phyloP scores from a whole-genome alignment of 306 rosid genomes.

The Gynostemma pentaphyllum region DNA sequence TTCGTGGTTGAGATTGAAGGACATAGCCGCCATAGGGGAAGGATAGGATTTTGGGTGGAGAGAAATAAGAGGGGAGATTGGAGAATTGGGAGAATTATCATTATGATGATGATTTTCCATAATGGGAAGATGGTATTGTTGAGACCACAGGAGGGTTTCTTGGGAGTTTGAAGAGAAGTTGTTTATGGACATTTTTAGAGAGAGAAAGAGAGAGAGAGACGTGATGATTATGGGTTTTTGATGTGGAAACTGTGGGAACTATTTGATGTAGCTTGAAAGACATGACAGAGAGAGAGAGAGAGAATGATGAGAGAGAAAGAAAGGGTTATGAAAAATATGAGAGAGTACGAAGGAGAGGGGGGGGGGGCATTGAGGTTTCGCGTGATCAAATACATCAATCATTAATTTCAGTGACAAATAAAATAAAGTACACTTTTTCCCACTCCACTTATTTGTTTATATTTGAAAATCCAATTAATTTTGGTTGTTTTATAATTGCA shows the following conservation, averaged over 20 bases:
- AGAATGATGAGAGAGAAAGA: too few species aligned
- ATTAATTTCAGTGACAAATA: constrained; percentile 27
- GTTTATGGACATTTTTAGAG: constrained; percentile 35
- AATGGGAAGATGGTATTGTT: constrained; percentile 13
- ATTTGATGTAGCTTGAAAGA: constrained; percentile 32
- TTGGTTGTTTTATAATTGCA: too few species aligned
- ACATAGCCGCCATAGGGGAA: constrained; percentile 2
- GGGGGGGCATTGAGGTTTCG: constrained; percentile 40
- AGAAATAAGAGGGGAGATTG: background rate
- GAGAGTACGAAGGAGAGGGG: constrained; percentile 20
- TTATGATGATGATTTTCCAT: constrained; percentile 6
- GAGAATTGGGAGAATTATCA: background rate
- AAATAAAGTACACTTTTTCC: background rate
- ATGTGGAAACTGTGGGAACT: constrained; percentile 51
- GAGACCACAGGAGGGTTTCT: constrained; percentile 38
- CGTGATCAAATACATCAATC: constrained; percentile 30
- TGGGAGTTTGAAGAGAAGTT: constrained; percentile 39
- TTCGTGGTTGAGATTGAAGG: constrained; percentile 27
- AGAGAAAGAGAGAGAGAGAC: constrained; percentile 19
- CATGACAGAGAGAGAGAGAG: constrained; percentile 27
- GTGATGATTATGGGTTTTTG: constrained; percentile 44
- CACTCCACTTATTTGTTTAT: background rate
- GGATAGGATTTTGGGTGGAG: background rate
- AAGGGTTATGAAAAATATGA: background rate
- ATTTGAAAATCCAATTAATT: too few species aligned